Base-by-base conservation (phyloP, 805 yeast genomes). In the Candida maltosa region DNA sequence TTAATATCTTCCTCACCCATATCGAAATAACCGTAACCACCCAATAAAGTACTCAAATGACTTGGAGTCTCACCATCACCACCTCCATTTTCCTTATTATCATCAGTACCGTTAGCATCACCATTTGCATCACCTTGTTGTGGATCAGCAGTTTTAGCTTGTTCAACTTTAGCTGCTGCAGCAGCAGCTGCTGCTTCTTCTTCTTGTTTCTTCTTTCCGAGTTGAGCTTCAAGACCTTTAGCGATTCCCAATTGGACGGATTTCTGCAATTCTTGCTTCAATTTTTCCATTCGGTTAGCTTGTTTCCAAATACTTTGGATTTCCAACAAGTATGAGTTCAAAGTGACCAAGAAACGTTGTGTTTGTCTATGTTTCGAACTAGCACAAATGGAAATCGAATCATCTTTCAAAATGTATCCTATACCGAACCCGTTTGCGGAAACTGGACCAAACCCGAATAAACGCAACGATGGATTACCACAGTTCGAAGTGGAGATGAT, bases 401-500 rank as follows among this genome's bases (percentile, higher is more conserved):
- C 77, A 42, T 73, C 77, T 46, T 69, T 77, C 45, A 70, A 65
- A 42, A 67, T 73, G 51, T 65, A 76, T 3, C 80, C 82, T 28
- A 76, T 63, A 6, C 81, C 82, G 55, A 74, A 76, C 4, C 82
- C 82, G 28, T 69, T 64, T 21, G 80, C 71, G 30, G 75, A 65
- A 3, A 77, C 76, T 1, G 82, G 82, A 3, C 81, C 78, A 35
- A 76, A 74, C 1, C 82, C 82, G 54, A 76, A 76, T 39, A 73
- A 60, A 40, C 77, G 62, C 35, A 76, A 58, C 0, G 81, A 73
- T 2, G 81, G 80, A 45, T 76, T 76, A 17, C 82, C 82, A 53
- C 82, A 76, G 49, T 76, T 76, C 3, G 80, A 77, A 20, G 69
- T 62, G 10, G 94, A 84, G 17, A 88, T 65, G 15, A 87, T 73